Conservation (phyloP, 345 rosid genomes). For the Gynandropsis gynandra region DNA sequence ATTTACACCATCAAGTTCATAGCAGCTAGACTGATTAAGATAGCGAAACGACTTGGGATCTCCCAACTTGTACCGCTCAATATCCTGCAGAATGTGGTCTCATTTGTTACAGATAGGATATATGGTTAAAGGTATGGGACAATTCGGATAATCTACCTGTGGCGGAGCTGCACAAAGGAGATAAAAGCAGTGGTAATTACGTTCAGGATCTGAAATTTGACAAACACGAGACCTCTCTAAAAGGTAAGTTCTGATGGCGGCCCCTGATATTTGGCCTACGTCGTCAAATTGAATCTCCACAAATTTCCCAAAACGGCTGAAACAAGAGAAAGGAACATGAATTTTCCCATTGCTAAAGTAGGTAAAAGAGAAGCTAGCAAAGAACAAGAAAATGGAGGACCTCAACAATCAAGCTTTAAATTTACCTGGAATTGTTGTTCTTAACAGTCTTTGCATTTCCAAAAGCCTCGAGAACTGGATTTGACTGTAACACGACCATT, state of each 20-base stretch:
- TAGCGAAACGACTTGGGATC: conserved; percentile 82
- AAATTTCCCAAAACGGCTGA: conserved; percentile 94
- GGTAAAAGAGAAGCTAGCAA: conserved; percentile 9
- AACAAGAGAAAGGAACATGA: conserved; percentile 15
- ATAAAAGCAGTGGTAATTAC: conserved; percentile 93
- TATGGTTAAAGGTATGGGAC: background rate
- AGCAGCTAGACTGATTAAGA: conserved; percentile 90
- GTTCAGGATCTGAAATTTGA: conserved; percentile 86
- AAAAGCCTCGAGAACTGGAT: conserved; percentile 93
- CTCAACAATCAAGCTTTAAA: background rate
- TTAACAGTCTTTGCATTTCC: conserved; percentile 92
- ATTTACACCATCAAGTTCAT: conserved; percentile 56
- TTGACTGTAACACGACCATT: conserved; percentile 52
- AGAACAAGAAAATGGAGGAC: conserved; percentile 14
- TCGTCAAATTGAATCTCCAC: conserved; percentile 86
- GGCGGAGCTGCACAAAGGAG: conserved; percentile 86
- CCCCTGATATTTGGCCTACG: conserved; percentile 80
- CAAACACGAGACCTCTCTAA: conserved; percentile 96
- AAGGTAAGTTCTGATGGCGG: conserved; percentile 91
- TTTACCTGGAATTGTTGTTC: conserved; percentile 86
- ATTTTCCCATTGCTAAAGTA: background rate
- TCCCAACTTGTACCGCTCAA: conserved; percentile 75
- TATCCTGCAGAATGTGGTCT: conserved; percentile 44
- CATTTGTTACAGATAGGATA: conserved; percentile 19
- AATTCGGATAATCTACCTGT: conserved; percentile 37